Conservation (phyloP, 2,329 filamentous ascomycete genomes). For the Rachicladosporium sp. region DNA sequence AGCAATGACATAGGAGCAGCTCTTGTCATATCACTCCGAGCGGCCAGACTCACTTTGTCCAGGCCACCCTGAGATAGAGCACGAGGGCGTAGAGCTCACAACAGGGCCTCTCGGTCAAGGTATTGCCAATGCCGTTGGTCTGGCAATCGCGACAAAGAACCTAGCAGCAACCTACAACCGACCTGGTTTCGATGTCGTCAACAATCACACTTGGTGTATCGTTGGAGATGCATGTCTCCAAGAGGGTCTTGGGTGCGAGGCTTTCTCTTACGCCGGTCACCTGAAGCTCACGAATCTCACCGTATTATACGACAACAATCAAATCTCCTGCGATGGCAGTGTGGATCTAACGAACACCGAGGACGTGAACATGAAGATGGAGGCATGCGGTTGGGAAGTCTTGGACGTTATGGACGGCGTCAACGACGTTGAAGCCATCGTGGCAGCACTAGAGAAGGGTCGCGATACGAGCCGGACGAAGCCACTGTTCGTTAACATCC, state of each 20-base stretch:
- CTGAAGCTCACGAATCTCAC: constrained; percentile 44
- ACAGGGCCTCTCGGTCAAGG: constrained; percentile 49
- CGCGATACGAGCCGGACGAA: constrained; percentile 31
- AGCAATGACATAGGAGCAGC: constrained; percentile 43
- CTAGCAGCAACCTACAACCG: constrained; percentile 43
- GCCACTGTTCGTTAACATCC: constrained; percentile 47
- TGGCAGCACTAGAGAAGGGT: constrained; percentile 35
- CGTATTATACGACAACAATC: constrained; percentile 50
- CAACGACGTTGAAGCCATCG: constrained; percentile 38
- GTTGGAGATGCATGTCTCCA: constrained; percentile 47
- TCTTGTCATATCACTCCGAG: constrained; percentile 42
- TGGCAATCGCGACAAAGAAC: constrained; percentile 47
- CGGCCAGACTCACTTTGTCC: constrained; percentile 34
- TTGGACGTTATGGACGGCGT: constrained; percentile 42
- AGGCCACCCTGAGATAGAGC: constrained; percentile 46
- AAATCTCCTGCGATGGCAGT: constrained; percentile 46
- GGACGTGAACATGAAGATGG: constrained; percentile 47
- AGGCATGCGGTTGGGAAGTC: constrained; percentile 44
- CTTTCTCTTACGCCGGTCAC: constrained; percentile 45
- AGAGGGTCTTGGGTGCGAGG: constrained; percentile 46
- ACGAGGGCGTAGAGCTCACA: constrained; percentile 46
- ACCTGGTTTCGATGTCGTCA: constrained; percentile 36
- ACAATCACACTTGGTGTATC: constrained; percentile 45
- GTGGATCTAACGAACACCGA: constrained; percentile 44
- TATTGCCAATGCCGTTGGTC: constrained; percentile 47